Evolutionary conservation across 768 basidiomycete genomes (phyloP).

Genomic region (Lactifluus rugatus): DNA sequence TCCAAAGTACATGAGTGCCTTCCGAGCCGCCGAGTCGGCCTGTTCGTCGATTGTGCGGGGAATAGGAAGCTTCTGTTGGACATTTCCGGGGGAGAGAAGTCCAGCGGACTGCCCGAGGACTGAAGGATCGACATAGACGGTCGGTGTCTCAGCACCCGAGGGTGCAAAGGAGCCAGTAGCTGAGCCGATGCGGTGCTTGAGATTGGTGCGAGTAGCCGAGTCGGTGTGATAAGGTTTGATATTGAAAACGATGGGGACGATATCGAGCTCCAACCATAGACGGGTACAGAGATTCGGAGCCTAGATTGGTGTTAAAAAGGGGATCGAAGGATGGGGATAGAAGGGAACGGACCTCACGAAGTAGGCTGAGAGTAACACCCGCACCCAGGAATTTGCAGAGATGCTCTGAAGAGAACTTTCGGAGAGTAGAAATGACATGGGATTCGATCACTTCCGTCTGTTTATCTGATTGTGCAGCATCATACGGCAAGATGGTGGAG

Average conservation of each 20-base stretch:
- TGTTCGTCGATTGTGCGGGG: constrained; percentile 74
- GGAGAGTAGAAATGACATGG: constrained; percentile 53
- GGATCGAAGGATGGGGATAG: neutral
- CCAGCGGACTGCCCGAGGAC: constrained; percentile 31
- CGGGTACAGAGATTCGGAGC: constrained; percentile 77
- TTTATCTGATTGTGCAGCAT: constrained; percentile 39
- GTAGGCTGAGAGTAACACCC: constrained; percentile 61
- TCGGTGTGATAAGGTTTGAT: constrained; percentile 79
- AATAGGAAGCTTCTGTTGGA: constrained; percentile 55
- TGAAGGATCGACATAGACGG: constrained; percentile 52
- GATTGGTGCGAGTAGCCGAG: constrained; percentile 63
- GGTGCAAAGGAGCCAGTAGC: constrained; percentile 70
- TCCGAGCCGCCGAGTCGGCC: constrained; percentile 79
- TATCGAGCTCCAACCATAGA: constrained; percentile 74
- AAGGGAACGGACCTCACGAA: constrained; percentile 46
- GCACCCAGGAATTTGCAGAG: constrained; percentile 82
- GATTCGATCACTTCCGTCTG: constrained; percentile 53
- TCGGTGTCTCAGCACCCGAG: constrained; percentile 70
- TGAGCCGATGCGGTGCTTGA: constrained; percentile 77
- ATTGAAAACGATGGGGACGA: constrained; percentile 79
- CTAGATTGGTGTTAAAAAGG: constrained; percentile 29
- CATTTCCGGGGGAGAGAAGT: constrained; percentile 35
- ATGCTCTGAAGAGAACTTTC: constrained; percentile 66
- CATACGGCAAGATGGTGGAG: constrained; percentile 46
- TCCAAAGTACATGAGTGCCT: constrained; percentile 74